Conservation (phyloP, 2,329 filamentous ascomycete species). For the Pezicula rhizophila region DNA sequence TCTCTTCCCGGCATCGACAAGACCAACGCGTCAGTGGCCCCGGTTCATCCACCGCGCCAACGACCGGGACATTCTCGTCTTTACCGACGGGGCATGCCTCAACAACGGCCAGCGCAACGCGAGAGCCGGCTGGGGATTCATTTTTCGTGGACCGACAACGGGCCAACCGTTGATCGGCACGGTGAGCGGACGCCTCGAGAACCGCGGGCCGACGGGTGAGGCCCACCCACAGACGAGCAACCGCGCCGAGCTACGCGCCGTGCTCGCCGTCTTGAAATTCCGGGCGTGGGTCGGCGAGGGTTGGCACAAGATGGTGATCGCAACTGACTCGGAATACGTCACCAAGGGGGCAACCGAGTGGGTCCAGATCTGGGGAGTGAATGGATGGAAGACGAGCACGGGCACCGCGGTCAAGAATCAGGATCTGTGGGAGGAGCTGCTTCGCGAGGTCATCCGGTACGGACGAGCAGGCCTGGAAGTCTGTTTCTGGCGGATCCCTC, state of each 20-base stretch:
- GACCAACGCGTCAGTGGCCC: not conserved
- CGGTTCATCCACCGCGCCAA: slow-evolving; percentile 25
- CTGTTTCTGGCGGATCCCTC: too few species aligned
- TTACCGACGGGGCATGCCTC: slow-evolving; percentile 39
- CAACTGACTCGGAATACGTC: slow-evolving; percentile 48
- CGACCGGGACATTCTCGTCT: slow-evolving; percentile 30
- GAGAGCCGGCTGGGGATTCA: slow-evolving; percentile 35
- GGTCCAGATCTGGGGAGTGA: slow-evolving; percentile 36
- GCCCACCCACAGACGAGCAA: slow-evolving; percentile 39
- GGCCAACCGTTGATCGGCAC: slow-evolving; percentile 11
- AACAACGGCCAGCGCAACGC: slow-evolving; percentile 33
- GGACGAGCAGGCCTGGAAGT: too few species aligned
- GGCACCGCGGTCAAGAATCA: slow-evolving; percentile 38
- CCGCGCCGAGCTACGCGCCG: slow-evolving; percentile 49
- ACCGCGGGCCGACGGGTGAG: slow-evolving; percentile 35
- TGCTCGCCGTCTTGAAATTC: slow-evolving; percentile 42
- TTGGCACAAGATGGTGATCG: slow-evolving; percentile 39
- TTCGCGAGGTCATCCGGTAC: too few species aligned
- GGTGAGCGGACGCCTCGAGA: slow-evolving; percentile 31
- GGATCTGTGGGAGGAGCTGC: slow-evolving; percentile 42
- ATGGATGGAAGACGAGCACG: slow-evolving; percentile 36
- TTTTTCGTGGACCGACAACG: slow-evolving; percentile 9
- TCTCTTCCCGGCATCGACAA: not conserved
- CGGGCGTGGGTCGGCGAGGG: slow-evolving; percentile 37
- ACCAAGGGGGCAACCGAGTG: slow-evolving; percentile 38